phyloP scores from a whole-genome alignment of 148 eudicot species.

The Rhododendron henanense region DNA sequence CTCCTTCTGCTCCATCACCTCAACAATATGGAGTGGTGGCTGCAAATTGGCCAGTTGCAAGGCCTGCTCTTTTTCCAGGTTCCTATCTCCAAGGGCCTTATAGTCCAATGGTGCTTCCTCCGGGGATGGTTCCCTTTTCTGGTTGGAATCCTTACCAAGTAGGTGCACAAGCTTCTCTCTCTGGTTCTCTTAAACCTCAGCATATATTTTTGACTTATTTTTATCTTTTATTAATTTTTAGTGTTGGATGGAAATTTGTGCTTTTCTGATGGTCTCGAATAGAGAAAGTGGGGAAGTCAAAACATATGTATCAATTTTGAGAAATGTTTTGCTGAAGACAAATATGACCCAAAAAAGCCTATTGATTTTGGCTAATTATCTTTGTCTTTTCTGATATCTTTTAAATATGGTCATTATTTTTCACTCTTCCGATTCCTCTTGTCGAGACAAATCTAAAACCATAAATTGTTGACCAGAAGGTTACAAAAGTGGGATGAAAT shows the following conservation, averaged over 20 bases:
- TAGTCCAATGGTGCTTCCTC: constrained; percentile 59
- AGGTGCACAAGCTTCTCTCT: constrained; percentile 21
- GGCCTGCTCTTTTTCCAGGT: constrained; percentile 69
- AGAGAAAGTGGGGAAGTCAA: not conserved
- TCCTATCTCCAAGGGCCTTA: constrained; percentile 75
- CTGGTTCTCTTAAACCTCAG: not conserved
- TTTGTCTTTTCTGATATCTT: not conserved
- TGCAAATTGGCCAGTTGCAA: constrained; percentile 68
- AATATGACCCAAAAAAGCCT: not conserved
- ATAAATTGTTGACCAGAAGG: not conserved
- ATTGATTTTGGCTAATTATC: not conserved
- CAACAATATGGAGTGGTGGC: constrained; percentile 66
- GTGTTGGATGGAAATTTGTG: not conserved
- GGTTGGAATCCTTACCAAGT: constrained; percentile 90
- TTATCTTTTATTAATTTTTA: not conserved
- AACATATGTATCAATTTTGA: not conserved
- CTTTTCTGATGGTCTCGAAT: not conserved
- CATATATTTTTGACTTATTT: not conserved
- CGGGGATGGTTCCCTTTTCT: constrained; percentile 73
- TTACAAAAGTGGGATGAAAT: not conserved
- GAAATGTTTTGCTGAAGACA: not conserved
- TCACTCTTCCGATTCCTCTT: not conserved
- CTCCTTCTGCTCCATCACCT: constrained; percentile 51
- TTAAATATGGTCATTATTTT: not conserved
- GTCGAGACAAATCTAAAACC: not conserved